Evolutionary conservation across 2,329 filamentous ascomycete species (phyloP), one percentile per base, ranked within the genome.

Genomic region (Fulvia fulva): DNA sequence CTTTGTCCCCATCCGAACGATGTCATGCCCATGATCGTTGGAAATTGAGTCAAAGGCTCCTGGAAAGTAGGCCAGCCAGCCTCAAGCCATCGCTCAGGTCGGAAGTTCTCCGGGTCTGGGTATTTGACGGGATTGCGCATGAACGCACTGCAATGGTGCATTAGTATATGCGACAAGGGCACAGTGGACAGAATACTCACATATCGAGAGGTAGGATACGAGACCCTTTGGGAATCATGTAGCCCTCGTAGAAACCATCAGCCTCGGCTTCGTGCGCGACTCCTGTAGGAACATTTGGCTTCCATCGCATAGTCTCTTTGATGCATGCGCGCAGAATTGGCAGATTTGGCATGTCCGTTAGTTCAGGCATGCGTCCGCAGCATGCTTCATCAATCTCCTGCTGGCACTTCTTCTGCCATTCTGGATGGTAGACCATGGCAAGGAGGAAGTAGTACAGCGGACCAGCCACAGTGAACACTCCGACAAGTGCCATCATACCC

Each of bases 1-100:
- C 85, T 79, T 45, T 84, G 82, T 32, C 85, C 85, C 77, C 80
- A 87, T 26, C 85, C 85, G 66, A 87, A 87, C 0, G 81, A 85
- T 62, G 85, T 81, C 80, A 87, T 84, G 37, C 80, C 80, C 63
- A 84, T 83, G 68, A 87, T 80, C 70, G 81, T 85, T 16, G 86
- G 85, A 66, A 82, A 87, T 56, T 80, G 78, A 1, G 80, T 80
- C n/a, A 87, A 78, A 0, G 85, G 85, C 66, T 83, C 84, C 66
- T 86, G 82, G 73, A 82, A 87, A 0, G 85, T 86, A 0, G 85
- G 85, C 78, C 81, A 88, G 85, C 26, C 77, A 80, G 49, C 30
- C 32, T 63, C 55, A 21, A 63, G 51, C 60, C 60, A 63, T 34
- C 60, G 58, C 46, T 63, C 60, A 12, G 60, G 60, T 22, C 49